These are phyloP conservation scores for Suillus variegatus DNA, from an alignment of 768 basidiomycete genomes.

Conservation along the genomic window DNA sequence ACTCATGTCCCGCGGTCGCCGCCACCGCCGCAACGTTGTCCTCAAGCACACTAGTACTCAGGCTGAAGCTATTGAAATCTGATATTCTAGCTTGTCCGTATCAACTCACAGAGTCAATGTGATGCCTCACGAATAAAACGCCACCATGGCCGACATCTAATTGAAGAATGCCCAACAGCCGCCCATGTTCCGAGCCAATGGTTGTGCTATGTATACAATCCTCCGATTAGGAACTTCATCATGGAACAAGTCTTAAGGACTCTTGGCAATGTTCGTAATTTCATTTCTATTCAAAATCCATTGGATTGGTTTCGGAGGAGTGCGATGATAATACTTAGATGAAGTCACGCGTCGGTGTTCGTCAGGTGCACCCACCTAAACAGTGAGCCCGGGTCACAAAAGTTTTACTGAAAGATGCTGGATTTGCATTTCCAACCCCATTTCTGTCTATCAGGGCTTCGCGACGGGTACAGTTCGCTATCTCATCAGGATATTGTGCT, in stretches of 20 bases:
- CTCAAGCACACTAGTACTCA: neutral
- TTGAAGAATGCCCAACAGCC: neutral
- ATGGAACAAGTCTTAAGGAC: neutral
- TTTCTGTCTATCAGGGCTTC: too few species aligned
- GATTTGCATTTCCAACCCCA: neutral
- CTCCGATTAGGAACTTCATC: neutral
- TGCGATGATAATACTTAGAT: neutral
- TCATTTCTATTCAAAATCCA: neutral
- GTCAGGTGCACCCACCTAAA: neutral
- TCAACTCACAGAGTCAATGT: neutral
- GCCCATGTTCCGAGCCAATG: neutral
- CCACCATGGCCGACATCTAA: neutral
- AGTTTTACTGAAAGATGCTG: neutral
- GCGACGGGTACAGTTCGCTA: neutral
- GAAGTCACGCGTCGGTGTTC: neutral
- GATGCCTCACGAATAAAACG: neutral
- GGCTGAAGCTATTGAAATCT: neutral
- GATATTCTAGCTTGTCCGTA: neutral
- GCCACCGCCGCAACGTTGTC: neutral
- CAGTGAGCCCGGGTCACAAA: neutral
- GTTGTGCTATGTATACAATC: neutral
- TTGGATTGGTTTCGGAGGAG: neutral
- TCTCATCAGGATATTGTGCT: neutral
- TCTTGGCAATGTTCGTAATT: neutral
- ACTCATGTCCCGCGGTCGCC: neutral